A percentile compares a stretch with the other conserved stretches of the same genome.
Conservation (phyloP, 2,329 filamentous ascomycete genomes). For the Paraphoma chrysanthemicola region DNA sequence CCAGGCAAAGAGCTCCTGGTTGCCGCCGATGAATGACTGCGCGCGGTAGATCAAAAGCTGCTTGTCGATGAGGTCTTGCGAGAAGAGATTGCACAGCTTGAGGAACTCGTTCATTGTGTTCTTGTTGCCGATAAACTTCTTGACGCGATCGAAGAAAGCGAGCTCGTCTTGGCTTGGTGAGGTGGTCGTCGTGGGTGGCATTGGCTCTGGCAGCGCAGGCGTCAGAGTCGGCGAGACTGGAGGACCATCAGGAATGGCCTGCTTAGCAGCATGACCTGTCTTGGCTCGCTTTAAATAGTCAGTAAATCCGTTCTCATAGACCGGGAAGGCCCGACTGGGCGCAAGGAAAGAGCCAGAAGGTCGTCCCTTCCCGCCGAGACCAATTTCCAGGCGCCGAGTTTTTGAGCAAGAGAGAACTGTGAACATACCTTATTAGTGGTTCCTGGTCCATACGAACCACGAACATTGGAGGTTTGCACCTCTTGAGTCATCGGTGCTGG, state of each 20-base stretch:
- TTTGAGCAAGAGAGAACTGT: too few species aligned
- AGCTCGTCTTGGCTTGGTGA: slow-evolving; percentile 86
- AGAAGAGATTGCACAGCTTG: slow-evolving; percentile 95
- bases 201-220: slow-evolving; percentile 84
- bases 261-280: slow-evolving; percentile 67
- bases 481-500: slow-evolving; percentile 43
- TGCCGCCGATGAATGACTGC: slow-evolving; percentile 83
- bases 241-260: slow-evolving; percentile 64
- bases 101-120: slow-evolving; percentile 93
- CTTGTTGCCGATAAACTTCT: slow-evolving; percentile 94
- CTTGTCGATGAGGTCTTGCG: slow-evolving; percentile 88
- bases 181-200: slow-evolving; percentile 75
- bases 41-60: slow-evolving; percentile 83
- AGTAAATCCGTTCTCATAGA: too few species aligned
- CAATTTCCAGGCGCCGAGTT: too few species aligned
- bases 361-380: too few species aligned
- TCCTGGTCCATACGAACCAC: slow-evolving; percentile 35
- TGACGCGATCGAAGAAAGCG: slow-evolving; percentile 92
- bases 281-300: slow-evolving; percentile 64
- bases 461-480: slow-evolving; percentile 39
- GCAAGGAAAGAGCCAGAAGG: too few species aligned
- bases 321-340: too few species aligned
- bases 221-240: slow-evolving; percentile 85
- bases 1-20: slow-evolving; percentile 85
- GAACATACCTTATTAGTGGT: slow-evolving; percentile 26